These are phyloP conservation scores for Dioscorea dumetorum DNA, from an alignment of 106 monocot species.

Conservation along the genomic window DNA sequence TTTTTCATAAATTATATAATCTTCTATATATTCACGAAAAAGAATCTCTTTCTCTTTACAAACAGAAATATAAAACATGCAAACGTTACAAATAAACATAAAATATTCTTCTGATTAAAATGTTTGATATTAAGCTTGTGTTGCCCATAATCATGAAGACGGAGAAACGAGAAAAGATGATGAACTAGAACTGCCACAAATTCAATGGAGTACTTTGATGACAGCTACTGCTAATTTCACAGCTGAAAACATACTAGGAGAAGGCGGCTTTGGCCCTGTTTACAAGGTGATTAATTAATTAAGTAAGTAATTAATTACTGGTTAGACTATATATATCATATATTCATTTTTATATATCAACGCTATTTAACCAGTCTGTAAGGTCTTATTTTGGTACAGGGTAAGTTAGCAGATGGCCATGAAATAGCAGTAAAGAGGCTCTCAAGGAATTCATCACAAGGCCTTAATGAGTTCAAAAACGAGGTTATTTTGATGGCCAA, in stretches of 20 bases:
- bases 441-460: constrained; percentile 18
- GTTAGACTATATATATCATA: no score
- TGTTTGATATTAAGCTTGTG: background rate
- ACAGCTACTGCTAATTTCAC: constrained; percentile 3
- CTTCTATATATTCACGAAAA: no score
- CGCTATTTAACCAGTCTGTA: background rate
- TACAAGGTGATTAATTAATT: constrained; percentile 2
- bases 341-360: background rate
- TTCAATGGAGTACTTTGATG: background rate
- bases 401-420: constrained; percentile 17
- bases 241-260: constrained; percentile 1
- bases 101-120: background rate
- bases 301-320: no score
- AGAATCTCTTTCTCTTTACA: no score
- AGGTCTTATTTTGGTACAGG: background rate
- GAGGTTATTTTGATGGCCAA: constrained; percentile 30
- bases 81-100: no score
- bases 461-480: constrained; percentile 33
- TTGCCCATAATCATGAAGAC: background rate
- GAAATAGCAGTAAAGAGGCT: constrained; percentile 44
- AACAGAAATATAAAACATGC: no score
- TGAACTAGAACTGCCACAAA: background rate
- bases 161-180: no score
- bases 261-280: constrained; percentile 8
- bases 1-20: no score